Evolutionary conservation across 2,329 filamentous ascomycete species (phyloP).

Genomic region (Simplicillium sp.): DNA sequence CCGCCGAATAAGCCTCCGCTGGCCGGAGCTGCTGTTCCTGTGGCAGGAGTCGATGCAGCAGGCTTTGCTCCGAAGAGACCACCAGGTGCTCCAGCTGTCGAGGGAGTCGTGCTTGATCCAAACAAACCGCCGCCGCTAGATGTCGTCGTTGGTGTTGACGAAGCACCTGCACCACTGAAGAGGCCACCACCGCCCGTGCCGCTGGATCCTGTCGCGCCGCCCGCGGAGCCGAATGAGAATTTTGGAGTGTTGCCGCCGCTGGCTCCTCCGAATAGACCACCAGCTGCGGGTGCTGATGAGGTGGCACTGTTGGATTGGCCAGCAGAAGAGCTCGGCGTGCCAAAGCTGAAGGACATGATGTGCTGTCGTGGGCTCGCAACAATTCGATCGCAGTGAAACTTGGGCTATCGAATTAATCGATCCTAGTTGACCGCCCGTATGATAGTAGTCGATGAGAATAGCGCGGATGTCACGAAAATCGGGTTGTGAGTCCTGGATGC

Average conservation of each 20-base stretch:
- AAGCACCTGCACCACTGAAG: slow-evolving; percentile 3
- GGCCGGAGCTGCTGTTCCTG: slow-evolving; percentile 11
- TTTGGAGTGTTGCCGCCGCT: slow-evolving; percentile 12
- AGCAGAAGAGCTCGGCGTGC: slow-evolving; percentile 21
- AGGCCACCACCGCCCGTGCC: slow-evolving; percentile 1
- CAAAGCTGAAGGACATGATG: slow-evolving; percentile 31
- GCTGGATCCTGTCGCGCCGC: slow-evolving; percentile 2
- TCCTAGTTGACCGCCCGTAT: too few species aligned
- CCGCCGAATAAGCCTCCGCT: background rate
- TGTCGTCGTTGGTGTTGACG: slow-evolving; percentile 9
- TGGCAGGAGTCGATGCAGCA: slow-evolving; percentile 10
- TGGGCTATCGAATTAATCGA: background rate
- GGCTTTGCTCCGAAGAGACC: slow-evolving; percentile 10
- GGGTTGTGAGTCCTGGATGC: too few species aligned
- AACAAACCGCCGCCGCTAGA: slow-evolving; percentile 13
- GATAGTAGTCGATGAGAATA: too few species aligned
- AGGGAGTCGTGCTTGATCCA: slow-evolving; percentile 16
- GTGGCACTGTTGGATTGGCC: slow-evolving; percentile 20
- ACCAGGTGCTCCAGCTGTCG: slow-evolving; percentile 6
- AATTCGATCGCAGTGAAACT: background rate
- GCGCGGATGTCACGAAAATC: too few species aligned
- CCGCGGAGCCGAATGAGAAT: slow-evolving; percentile 20
- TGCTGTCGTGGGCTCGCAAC: slow-evolving; percentile 1
- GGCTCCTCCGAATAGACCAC: slow-evolving; percentile 17
- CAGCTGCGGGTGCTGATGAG: slow-evolving; percentile 25